Evolutionary conservation across 108 stramenopile genomes (phyloP), one percentile per base, ranked within the genome.

Genomic region (Chaetoceros muelleri): DNA sequence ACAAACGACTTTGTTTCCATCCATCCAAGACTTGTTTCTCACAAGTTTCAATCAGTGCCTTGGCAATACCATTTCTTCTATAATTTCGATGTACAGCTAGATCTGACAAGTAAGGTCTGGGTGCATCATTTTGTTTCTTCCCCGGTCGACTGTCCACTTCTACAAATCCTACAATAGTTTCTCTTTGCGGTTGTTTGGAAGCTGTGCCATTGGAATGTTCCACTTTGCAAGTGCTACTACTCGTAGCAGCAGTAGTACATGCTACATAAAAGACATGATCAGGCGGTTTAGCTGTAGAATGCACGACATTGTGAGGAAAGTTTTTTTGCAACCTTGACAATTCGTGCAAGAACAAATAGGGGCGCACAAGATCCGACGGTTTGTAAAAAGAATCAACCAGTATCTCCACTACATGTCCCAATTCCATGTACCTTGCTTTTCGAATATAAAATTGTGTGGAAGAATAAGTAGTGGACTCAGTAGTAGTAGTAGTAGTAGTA

Each of bases 271-370:
- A 71, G 25, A 51, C 50, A 57, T 79, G 78, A n/a, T 24, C 24
- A 1, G 51, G 49, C 10, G 24, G 18, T n/a, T 28, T 30, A 30
- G 72, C 72, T n/a, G n/a, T n/a, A n/a, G n/a, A n/a, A n/a, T n/a
- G n/a, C n/a, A n/a, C n/a, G n/a, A n/a, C n/a, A 13, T 61, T 44
- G 54, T 79, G 72, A 1, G 78, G 70, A 56, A 65, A 79, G 24
- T 69, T 72, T 63, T 70, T 68, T 60, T 79, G 78, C 7, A 79
- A 40, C 23, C 78, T 71, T 65, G 71, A 69, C 24, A 74, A 28
- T 58, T 79, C 78, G 13, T 48, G 69, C 49, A 79, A 27, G 24
- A 34, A 60, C 1, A 55, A 49, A n/a, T 24, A 44, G 24, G 47
- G 55, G 2, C 1, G 19, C 8, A 47, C 51, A 2, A 56, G 64